Conservation (phyloP, 345 rosid genomes). For the Salix exigua region DNA sequence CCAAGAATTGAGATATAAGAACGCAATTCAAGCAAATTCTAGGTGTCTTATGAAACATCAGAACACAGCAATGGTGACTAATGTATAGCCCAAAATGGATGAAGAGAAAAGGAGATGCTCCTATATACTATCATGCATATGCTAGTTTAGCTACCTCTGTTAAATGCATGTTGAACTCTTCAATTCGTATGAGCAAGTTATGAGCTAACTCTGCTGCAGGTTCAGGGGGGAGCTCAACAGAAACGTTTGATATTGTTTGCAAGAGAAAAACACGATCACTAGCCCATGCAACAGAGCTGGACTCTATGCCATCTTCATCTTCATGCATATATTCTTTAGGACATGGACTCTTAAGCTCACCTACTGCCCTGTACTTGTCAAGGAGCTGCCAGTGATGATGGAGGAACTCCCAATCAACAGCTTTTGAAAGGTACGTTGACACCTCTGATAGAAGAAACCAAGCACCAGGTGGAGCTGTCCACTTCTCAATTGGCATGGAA, state of each 20-base stretch:
- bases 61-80: background rate
- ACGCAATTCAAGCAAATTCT: background rate
- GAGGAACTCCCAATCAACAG: constrained; percentile 91
- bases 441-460: constrained; percentile 97
- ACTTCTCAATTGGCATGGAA: constrained; percentile 65
- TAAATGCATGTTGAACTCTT: constrained; percentile 74
- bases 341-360: constrained; percentile 28
- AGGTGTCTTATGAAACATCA: background rate
- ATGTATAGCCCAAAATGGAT: background rate
- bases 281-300: constrained; percentile 73
- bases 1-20: background rate
- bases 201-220: constrained; percentile 88
- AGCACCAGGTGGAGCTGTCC: constrained; percentile 95
- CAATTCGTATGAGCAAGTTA: constrained; percentile 70
- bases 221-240: constrained; percentile 75
- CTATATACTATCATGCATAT: background rate
- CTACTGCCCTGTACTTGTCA: constrained; percentile 51
- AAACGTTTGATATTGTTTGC: constrained; percentile 86
- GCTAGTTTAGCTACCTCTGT: constrained; percentile 60
- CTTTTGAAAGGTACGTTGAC: constrained; percentile 58
- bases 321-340: constrained; percentile 30
- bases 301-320: constrained; percentile 35
- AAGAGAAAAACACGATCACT: constrained; percentile 84
- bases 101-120: background rate
- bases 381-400: constrained; percentile 87